These are phyloP conservation scores for Cornus suecica DNA, from an alignment of 148 eudicot genomes.

Conservation along the genomic window DNA sequence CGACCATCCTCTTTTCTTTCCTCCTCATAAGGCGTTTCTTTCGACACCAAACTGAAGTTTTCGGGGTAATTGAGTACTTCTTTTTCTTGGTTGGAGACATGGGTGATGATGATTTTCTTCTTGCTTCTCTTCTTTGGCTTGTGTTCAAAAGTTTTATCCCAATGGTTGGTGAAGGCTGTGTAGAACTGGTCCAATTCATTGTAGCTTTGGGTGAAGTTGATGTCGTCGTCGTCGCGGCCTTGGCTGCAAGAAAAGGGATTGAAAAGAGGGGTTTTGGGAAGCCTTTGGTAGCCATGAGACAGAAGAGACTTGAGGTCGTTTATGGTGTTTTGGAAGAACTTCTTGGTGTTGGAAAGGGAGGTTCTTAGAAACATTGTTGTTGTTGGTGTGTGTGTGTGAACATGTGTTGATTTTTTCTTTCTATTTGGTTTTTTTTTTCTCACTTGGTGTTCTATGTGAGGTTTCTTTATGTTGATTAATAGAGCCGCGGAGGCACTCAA, in stretches of 20 bases:
- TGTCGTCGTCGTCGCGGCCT: neutral
- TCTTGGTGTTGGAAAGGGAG: constrained; percentile 53
- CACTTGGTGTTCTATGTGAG: neutral
- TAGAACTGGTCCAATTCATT: constrained; percentile 38
- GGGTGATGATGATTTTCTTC: neutral
- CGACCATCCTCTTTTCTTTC: constrained; percentile 1
- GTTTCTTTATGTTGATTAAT: neutral
- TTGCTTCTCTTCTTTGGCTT: constrained; percentile 1
- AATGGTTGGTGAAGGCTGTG: constrained; percentile 30
- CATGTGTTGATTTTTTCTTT: no score
- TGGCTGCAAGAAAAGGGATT: constrained; percentile 9
- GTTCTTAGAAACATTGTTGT: constrained; percentile 38
- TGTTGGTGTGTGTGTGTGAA: no score
- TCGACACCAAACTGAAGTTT: neutral
- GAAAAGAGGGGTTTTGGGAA: constrained; percentile 47
- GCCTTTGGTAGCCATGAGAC: constrained; percentile 40
- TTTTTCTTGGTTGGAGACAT: neutral
- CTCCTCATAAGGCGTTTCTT: neutral
- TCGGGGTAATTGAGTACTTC: neutral
- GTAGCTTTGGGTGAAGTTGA: constrained; percentile 16
- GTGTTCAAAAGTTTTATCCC: constrained; percentile 16
- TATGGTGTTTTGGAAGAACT: constrained; percentile 48
- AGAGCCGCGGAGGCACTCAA: neutral
- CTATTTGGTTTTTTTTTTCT: neutral
- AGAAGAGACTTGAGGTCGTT: constrained; percentile 49